These are phyloP conservation scores for Bruguiera sexangula DNA, from an alignment of 345 rosid genomes.

Conservation along the genomic window DNA sequence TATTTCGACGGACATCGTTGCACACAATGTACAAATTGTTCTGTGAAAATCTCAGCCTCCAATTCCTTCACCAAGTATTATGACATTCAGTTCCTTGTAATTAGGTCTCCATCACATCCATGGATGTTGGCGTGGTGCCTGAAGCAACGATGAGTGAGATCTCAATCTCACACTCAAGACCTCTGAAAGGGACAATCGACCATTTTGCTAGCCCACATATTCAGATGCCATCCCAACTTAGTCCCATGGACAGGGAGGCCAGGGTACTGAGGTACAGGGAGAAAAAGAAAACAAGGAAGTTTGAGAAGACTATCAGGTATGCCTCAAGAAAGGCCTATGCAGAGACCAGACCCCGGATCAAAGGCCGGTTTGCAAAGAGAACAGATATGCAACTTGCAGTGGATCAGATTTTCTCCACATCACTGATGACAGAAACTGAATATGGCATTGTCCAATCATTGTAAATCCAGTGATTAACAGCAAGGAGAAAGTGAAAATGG, in stretches of 20 bases:
- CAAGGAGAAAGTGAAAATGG: neutral
- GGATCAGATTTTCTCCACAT: conserved; percentile 59
- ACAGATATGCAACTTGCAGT: conserved; percentile 53
- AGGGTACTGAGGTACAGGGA: conserved; percentile 90
- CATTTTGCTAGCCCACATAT: conserved; percentile 47
- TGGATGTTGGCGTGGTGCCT: conserved; percentile 67
- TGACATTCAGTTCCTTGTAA: neutral
- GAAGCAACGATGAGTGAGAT: conserved; percentile 62
- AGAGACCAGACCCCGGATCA: conserved; percentile 87
- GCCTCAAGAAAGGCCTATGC: conserved; percentile 98
- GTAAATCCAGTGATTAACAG: conserved; percentile 20
- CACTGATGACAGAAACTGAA: conserved; percentile 45
- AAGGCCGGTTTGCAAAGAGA: conserved; percentile 89
- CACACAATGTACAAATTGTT: neutral
- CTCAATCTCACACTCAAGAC: conserved; percentile 46
- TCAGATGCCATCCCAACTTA: conserved; percentile 60
- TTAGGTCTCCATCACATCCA: conserved; percentile 69
- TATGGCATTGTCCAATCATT: conserved; percentile 81
- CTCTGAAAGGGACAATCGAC: conserved; percentile 56
- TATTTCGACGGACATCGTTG: no score
- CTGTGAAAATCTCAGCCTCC: neutral
- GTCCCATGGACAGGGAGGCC: conserved; percentile 84
- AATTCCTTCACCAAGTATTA: no score
- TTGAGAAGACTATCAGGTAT: conserved; percentile 92
- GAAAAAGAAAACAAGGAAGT: conserved; percentile 84